Base-by-base conservation (phyloP, 495 filamentous ascomycete species). In the Podospora australis region DNA sequence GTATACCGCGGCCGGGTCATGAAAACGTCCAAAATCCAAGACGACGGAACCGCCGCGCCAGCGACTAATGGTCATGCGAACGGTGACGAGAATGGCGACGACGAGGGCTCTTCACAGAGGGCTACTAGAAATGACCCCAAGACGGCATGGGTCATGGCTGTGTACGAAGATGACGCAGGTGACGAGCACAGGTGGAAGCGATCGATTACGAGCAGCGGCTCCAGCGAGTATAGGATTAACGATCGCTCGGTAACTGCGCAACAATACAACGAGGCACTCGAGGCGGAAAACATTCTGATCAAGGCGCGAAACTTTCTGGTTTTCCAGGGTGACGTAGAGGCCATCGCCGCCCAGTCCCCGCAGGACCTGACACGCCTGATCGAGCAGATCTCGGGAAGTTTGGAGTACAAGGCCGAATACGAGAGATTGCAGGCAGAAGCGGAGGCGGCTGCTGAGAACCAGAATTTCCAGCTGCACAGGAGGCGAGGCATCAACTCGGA, bases 261-360 rank as follows among this genome's bases (percentile, higher is more conserved):
- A 56, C 83, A 94, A 59, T 99, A 97, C 75, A 97, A 97, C 63
- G 84, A 90, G 44, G 86, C 86, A 3, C 72, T 99, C 39, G 92
- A 97, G 65, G 76, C 81, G 29, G 90, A 99, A 64, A 96, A 95
- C 55, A 99, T 99, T 50, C 69, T 97, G 57, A 95, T 99, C 69
- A 96, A 95, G 64, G 92, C 92, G 26, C 83, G 92, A 49, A 97
- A 97, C 64, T 99, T 97, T 67, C 76, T 99, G 0, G 92, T 99
- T 22, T 97, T 97, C 67, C 92, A 99, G 66, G 92, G 92, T 44
- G 92, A 99, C 63, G 92, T 99, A 35, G 92, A 99, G 68, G 83
- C 88, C n/a, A 96, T 99, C 54, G 94, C 92, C 4, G 85, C 88
- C 6, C 92, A 97, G 64, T 88, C 87, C 0, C 88, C 92, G 0